Percentiles rank a stretch among this genome's conserved stretches.
These are phyloP conservation scores for Acephala macrosclerotiorum DNA, from an alignment of 2,329 filamentous ascomycete genomes.

Conservation along the genomic window DNA sequence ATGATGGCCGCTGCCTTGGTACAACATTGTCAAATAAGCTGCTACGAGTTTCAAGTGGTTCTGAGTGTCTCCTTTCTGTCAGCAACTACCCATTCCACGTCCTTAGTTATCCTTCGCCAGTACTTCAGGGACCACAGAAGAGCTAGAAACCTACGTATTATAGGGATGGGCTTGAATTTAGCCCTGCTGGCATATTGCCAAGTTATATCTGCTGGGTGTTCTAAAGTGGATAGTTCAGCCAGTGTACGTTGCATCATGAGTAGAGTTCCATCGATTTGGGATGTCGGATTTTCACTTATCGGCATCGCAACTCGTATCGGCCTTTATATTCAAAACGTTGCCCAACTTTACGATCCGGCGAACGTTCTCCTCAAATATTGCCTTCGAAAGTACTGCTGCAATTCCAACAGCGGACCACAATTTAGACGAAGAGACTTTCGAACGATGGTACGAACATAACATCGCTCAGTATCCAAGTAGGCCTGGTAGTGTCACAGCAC, in stretches of 20 bases:
- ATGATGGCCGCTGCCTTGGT: not conserved
- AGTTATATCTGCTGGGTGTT: not conserved
- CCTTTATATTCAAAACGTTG: not conserved
- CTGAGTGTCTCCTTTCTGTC: not conserved
- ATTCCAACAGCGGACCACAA: not conserved
- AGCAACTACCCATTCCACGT: not conserved
- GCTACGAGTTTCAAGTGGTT: not conserved
- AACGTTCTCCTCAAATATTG: not conserved
- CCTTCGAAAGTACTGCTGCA: not conserved
- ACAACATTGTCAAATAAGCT: not conserved
- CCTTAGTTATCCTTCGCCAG: not conserved
- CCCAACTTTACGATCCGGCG: not conserved
- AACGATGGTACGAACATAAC: not conserved
- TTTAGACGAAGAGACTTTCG: not conserved
- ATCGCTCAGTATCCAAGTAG: not conserved
- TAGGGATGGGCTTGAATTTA: not conserved
- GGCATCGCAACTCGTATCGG: not conserved
- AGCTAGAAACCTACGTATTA: not conserved
- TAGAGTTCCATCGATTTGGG: not conserved
- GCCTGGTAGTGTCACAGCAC: too few relatives aligned
- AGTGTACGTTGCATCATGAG: not conserved
- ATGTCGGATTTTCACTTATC: not conserved
- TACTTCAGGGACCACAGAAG: not conserved
- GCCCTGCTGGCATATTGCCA: not conserved
- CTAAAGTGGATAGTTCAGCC: not conserved